Evolutionary conservation across 495 filamentous ascomycete genomes (phyloP).

Genomic region (Halenospora varia): DNA sequence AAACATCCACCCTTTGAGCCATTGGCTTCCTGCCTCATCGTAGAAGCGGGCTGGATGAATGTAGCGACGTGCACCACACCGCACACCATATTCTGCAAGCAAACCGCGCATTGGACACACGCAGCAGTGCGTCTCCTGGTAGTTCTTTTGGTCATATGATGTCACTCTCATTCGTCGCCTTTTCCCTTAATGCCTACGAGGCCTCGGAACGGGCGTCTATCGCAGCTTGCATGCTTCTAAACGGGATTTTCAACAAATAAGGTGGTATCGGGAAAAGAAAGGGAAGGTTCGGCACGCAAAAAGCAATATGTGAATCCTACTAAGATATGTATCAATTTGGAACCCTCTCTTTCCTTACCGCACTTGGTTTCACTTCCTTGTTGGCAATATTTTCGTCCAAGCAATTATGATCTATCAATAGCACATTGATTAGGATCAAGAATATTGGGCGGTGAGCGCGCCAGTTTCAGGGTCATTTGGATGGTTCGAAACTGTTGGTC

Average conservation of each 20-base stretch:
- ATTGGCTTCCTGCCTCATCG: background rate
- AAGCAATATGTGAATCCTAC: conserved; percentile 6
- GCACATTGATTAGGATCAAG: background rate
- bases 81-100: background rate
- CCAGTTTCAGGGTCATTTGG: no score
- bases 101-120: background rate
- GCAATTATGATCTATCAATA: no score
- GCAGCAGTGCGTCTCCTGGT: conserved; percentile 10
- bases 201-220: background rate
- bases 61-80: background rate
- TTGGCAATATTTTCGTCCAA: background rate
- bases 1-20: background rate
- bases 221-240: background rate
- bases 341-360: background rate
- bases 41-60: background rate
- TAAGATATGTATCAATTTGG: background rate
- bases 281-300: conserved; percentile 17
- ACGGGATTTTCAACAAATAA: background rate
- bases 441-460: no score
- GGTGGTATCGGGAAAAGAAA: background rate
- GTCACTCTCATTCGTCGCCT: conserved; percentile 1
- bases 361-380: background rate
- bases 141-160: conserved; percentile 15
- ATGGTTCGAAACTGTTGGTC: no score
- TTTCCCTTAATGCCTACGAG: background rate